Base-by-base conservation (phyloP, 345 rosid species). In the Eucalyptus virginea region DNA sequence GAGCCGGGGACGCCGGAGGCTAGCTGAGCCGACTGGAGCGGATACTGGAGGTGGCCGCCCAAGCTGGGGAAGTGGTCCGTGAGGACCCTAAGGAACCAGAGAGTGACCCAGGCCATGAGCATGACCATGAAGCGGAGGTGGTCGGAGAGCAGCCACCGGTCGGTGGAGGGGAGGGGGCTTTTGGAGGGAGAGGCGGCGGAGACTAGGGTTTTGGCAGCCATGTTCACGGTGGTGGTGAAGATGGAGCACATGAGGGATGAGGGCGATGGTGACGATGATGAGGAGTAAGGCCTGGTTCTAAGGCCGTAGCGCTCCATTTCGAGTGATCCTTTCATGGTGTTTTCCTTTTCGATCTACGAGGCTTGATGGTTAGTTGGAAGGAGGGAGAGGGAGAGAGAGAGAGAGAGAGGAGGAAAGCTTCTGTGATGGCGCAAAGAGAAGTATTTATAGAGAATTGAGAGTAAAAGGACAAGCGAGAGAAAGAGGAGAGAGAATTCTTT, bases 101-200 rank as follows among this genome's bases (percentile, higher is more conserved):
- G 94, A 18, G 92, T 90, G 50, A 93, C 40, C 97, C 97, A 97
- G 32, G 95, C 92, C 94, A 93, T 92, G 60, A 97, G 91, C 96
- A 94, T 94, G 87, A 87, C 91, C 96, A 95, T 91, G 93, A 95
- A 96, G 94, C 95, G 93, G 86, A 96, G 89, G 86, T 97, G 98
- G 83, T 97, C 98, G 26, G 91, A 83, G 51, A 94, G 91, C 88
- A 91, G 93, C 99, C 96, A 96, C 88, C 91, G 93, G 85, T 92
- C 91, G 19, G 91, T 56, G 42, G 87, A 88, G 47, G 88, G 90
- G 10, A 30, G 40, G 44, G 88, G 88, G 88, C n/a, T 62, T 72
- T 91, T 93, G 24, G 94, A 87, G 89, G 90, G 94, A 86, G 95
- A 93, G 10, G 97, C 94, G 6, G 94, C 94, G 42, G 96, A 93